Evolutionary conservation across 2,329 filamentous ascomycete species (phyloP).

Genomic region (Gremmenia infestans): DNA sequence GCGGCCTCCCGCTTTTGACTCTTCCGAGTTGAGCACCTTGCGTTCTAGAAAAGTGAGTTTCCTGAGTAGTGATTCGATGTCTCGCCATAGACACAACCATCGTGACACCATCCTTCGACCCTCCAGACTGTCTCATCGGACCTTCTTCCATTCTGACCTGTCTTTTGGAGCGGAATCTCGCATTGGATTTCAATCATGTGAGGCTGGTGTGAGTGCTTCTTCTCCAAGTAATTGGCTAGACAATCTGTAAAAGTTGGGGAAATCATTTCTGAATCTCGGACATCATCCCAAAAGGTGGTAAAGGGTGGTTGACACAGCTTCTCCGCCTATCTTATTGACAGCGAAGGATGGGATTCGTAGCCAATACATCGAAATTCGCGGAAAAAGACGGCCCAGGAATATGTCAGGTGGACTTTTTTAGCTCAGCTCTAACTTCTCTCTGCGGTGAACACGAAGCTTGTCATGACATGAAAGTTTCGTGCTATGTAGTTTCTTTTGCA

Average conservation of each 20-base stretch:
- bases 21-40: constrained; percentile 12
- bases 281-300: not conserved
- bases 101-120: constrained; percentile 3
- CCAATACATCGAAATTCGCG: constrained; percentile 20
- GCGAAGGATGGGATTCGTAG: constrained; percentile 13
- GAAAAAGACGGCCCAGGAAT: constrained; percentile 12
- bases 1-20: constrained; percentile 6
- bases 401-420: not conserved
- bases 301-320: not conserved
- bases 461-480: not conserved
- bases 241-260: constrained; percentile 11
- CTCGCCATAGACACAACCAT: not conserved
- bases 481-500: not conserved
- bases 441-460: not conserved
- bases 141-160: constrained; percentile 18
- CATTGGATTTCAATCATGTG: constrained; percentile 30
- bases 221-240: constrained; percentile 19
- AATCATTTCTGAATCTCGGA: constrained; percentile 12
- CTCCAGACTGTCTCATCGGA: constrained; percentile 13
- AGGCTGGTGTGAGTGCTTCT: constrained; percentile 25
- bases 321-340: constrained; percentile 1
- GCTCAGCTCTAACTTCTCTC: not conserved
- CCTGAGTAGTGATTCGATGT: constrained; percentile 19
- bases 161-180: constrained; percentile 21
- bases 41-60: constrained; percentile 15